Evolutionary conservation across 768 basidiomycete genomes (phyloP), one percentile per base, ranked within the genome.

Genomic region (Mycena kentingensis): DNA sequence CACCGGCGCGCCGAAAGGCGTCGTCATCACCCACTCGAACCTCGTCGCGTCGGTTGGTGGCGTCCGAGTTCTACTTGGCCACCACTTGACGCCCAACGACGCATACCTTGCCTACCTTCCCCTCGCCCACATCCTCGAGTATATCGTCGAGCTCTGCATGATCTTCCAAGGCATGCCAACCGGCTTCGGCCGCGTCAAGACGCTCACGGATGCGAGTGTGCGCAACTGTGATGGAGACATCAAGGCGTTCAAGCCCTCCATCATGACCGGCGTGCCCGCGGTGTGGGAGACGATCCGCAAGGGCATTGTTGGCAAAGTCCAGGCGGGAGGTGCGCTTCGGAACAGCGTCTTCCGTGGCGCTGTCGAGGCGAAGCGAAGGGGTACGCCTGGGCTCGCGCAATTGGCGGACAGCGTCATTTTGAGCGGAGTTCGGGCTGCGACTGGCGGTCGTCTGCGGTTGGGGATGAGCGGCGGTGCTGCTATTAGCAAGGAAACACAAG

Each of bases 221-320:
- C 84, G 93, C 38, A 87, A 90, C 35, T 81, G 79, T 65, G 80
- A 87, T 52, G 96, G 96, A 43, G 96, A 98, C 66, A 83, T 99
- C 63, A 76, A 77, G 46, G 78, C 84, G 12, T 90, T 97, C 77
- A 73, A 77, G 36, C 96, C 96, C 5, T 79, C 85, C n/a, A 85
- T 97, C 71, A 86, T 98, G 81, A 83, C 92, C 46, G 96, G 93
- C 46, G 96, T 98, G 2, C 96, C 96, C 2, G 91, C 94, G 2
- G 90, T 98, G 1, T 99, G 93, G 93, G 96, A 99, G 71, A 87
- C 84, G 49, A 98, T 98, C 59, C 85, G 95, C 53, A 99, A 99
- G 75, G 94, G 94, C 27, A 95, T 99, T 65, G 63, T 93, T 10
- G 67, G 77, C 54, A 93, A 93, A 70, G 85, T 98, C 47, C 81